phyloP scores from a whole-genome alignment of 2,329 filamentous ascomycete species.

The Verticillium klebahnii region DNA sequence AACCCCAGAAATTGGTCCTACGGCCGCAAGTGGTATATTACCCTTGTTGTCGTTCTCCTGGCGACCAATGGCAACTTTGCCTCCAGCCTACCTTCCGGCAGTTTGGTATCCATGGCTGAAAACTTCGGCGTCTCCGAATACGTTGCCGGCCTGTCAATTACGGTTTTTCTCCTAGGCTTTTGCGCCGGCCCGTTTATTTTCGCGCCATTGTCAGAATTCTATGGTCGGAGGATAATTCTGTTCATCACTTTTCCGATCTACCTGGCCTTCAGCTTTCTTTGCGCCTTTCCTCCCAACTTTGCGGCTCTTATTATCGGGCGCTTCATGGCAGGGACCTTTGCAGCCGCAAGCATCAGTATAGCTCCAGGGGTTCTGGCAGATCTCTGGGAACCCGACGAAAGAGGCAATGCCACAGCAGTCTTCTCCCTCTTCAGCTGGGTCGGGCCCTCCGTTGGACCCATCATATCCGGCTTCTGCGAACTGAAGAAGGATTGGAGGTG shows the following conservation, averaged over 20 bases:
- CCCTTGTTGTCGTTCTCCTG: slow-evolving; percentile 35
- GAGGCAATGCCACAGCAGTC: slow-evolving; percentile 48
- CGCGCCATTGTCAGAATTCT: slow-evolving; percentile 54
- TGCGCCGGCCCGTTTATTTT: slow-evolving; percentile 54
- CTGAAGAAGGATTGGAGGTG: slow-evolving; percentile 51
- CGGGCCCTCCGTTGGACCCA: slow-evolving; percentile 47
- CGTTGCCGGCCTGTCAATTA: slow-evolving; percentile 45
- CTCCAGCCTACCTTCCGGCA: slow-evolving; percentile 33
- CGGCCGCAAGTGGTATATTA: slow-evolving; percentile 34
- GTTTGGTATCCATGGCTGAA: slow-evolving; percentile 30
- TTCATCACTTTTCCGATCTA: slow-evolving; percentile 44
- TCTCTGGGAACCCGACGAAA: slow-evolving; percentile 46
- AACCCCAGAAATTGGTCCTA: slow-evolving; percentile 44
- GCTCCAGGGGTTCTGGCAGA: slow-evolving; percentile 49
- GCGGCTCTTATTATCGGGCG: slow-evolving; percentile 47
- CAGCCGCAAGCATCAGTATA: slow-evolving; percentile 43
- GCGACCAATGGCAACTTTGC: slow-evolving; percentile 54
- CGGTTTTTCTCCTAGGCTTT: slow-evolving; percentile 53
- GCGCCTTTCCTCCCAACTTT: slow-evolving; percentile 51
- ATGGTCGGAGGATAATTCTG: slow-evolving; percentile 49
- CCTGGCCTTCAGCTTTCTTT: slow-evolving; percentile 46
- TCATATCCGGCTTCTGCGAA: slow-evolving; percentile 53
- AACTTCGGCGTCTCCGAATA: slow-evolving; percentile 42
- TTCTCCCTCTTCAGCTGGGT: slow-evolving; percentile 51
- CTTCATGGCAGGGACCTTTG: slow-evolving; percentile 51